phyloP scores from a whole-genome alignment of 2,329 filamentous ascomycete species.

The Graphilbum ipis-grandicollis region DNA sequence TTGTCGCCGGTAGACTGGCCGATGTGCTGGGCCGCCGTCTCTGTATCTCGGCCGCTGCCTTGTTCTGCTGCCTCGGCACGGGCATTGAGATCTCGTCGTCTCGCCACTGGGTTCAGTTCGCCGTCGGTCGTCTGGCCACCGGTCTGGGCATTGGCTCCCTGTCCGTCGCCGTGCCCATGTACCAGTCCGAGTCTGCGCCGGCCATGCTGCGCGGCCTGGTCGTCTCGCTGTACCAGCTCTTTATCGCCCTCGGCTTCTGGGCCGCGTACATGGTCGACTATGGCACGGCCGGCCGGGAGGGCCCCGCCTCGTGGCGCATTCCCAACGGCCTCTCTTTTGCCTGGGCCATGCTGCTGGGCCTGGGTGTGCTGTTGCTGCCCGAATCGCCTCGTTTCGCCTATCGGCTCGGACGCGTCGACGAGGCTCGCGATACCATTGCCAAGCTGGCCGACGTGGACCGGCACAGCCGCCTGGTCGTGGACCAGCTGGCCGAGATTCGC shows the following conservation, averaged over 20 bases:
- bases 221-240: slow-evolving; percentile 54
- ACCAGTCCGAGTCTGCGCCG: slow-evolving; percentile 46
- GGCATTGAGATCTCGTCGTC: slow-evolving; percentile 46
- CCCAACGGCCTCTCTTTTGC: slow-evolving; percentile 38
- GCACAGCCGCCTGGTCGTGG: slow-evolving; percentile 6
- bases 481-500: slow-evolving; percentile 7
- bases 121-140: slow-evolving; percentile 46
- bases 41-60: slow-evolving; percentile 33
- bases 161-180: slow-evolving; percentile 37
- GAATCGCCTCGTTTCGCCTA: slow-evolving; percentile 32
- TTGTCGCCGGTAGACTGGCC: slow-evolving; percentile 34
- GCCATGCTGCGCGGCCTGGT: slow-evolving; percentile 45
- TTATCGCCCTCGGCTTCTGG: slow-evolving; percentile 55
- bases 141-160: slow-evolving; percentile 52
- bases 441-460: slow-evolving; percentile 3
- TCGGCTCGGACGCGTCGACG: slow-evolving; percentile 2
- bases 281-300: slow-evolving; percentile 24
- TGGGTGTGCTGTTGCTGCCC: slow-evolving; percentile 34
- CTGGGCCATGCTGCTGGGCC: slow-evolving; percentile 32
- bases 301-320: slow-evolving; percentile 38
- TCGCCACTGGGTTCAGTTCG: slow-evolving; percentile 38
- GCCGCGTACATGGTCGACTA: slow-evolving; percentile 30
- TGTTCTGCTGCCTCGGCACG: slow-evolving; percentile 46
- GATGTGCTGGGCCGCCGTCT: slow-evolving; percentile 40
- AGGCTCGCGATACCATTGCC: slow-evolving; percentile 6